These are phyloP conservation scores for Tolypocladium album DNA, from an alignment of 2,329 filamentous ascomycete genomes.

Conservation along the genomic window DNA sequence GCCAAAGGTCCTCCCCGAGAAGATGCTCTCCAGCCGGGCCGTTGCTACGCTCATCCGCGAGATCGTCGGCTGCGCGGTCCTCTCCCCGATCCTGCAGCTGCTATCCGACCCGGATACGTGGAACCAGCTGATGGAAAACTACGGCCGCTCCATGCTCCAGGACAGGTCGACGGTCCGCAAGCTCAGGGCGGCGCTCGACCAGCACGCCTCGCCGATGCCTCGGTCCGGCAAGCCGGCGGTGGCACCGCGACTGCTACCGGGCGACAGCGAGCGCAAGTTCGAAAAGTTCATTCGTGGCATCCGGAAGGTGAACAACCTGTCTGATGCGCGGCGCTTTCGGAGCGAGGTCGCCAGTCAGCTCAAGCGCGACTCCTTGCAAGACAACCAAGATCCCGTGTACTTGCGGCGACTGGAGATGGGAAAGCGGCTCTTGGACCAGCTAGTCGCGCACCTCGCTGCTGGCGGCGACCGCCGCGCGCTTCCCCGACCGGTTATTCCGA, in stretches of 20 bases:
- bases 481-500: slow-evolving; percentile 11
- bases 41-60: slow-evolving; percentile 77
- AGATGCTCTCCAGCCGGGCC: slow-evolving; percentile 66
- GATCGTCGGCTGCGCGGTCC: slow-evolving; percentile 83
- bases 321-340: slow-evolving; percentile 83
- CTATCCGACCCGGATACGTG: slow-evolving; percentile 90
- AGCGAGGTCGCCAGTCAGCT: slow-evolving; percentile 89
- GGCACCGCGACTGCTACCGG: slow-evolving; percentile 69
- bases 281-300: slow-evolving; percentile 90
- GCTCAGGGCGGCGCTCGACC: slow-evolving; percentile 80
- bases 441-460: slow-evolving; percentile 69
- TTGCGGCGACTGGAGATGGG: slow-evolving; percentile 84
- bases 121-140: slow-evolving; percentile 93
- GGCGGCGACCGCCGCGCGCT: slow-evolving; percentile 40
- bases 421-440: slow-evolving; percentile 81
- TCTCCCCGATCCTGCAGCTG: slow-evolving; percentile 69
- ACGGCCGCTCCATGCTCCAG: slow-evolving; percentile 76
- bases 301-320: slow-evolving; percentile 78
- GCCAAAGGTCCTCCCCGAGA: slow-evolving; percentile 62
- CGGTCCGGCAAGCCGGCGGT: slow-evolving; percentile 52
- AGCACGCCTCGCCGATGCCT: slow-evolving; percentile 79
- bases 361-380: slow-evolving; percentile 68
- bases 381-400: slow-evolving; percentile 76
- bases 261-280: slow-evolving; percentile 85
- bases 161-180: slow-evolving; percentile 92